Evolutionary conservation across 495 filamentous ascomycete genomes (phyloP).

Genomic region (Xylaria curta): DNA sequence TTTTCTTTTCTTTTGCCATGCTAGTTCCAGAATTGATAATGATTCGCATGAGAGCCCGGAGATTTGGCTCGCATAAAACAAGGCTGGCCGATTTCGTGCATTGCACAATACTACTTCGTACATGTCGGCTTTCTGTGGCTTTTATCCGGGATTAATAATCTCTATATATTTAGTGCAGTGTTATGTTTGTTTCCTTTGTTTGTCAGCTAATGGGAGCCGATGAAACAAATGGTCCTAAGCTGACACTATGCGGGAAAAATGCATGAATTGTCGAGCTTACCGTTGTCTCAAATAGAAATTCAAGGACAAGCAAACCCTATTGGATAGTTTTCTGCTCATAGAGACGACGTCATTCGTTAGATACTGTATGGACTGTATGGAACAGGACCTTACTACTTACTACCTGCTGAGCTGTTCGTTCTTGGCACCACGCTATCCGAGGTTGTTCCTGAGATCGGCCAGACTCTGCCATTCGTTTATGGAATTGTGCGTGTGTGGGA

Average conservation of each 20-base stretch:
- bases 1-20: slow-evolving; percentile 10
- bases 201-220: slow-evolving; percentile 13
- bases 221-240: slow-evolving; percentile 26
- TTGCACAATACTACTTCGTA: neutral
- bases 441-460: slow-evolving; percentile 20
- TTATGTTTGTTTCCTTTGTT: neutral
- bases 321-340: slow-evolving; percentile 4
- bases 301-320: neutral
- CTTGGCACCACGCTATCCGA: slow-evolving; percentile 20
- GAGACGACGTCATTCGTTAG: slow-evolving; percentile 16
- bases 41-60: slow-evolving; percentile 22
- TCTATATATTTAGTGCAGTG: neutral
- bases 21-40: slow-evolving; percentile 11
- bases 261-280: slow-evolving; percentile 21
- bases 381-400: neutral
- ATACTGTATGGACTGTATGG: neutral
- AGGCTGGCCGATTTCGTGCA: slow-evolving; percentile 21
- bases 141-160: neutral
- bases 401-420: slow-evolving; percentile 13
- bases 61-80: slow-evolving; percentile 6
- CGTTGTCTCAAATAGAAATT: slow-evolving; percentile 28
- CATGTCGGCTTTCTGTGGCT: neutral
- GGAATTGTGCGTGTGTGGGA: slow-evolving; percentile 2
- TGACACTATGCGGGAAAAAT: slow-evolving; percentile 21
- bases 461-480: neutral